Evolutionary conservation across 2,329 filamentous ascomycete genomes (phyloP).

Genomic region (Penicillium verrucosum): DNA sequence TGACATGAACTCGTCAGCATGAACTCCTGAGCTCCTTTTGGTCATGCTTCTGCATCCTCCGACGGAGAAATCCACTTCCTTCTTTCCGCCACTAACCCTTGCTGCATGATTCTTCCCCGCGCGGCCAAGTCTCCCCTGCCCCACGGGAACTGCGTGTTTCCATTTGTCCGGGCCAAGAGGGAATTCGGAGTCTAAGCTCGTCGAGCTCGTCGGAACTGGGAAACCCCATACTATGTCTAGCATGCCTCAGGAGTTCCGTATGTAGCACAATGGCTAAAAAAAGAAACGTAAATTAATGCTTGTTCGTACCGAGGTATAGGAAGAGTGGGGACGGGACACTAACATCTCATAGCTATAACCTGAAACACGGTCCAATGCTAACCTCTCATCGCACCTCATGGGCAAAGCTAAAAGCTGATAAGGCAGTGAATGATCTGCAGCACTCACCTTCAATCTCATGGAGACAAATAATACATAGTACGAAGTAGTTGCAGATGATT

Average conservation of each 20-base stretch:
- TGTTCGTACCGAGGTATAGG: background rate
- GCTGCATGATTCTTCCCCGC: conserved; percentile 3
- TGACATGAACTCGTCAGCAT: background rate
- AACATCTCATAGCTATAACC: background rate
- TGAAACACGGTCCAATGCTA: background rate
- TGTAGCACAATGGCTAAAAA: background rate
- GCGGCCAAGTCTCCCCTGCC: conserved; percentile 8
- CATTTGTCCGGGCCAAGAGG: conserved; percentile 3
- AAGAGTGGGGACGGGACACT: background rate
- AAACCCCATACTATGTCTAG: background rate
- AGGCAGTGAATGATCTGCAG: conserved; percentile 1
- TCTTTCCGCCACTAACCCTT: background rate
- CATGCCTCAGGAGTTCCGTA: background rate
- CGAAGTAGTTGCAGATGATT: conserved; percentile 8
- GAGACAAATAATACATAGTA: background rate
- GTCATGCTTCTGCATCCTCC: background rate
- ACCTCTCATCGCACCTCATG: background rate
- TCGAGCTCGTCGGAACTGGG: background rate
- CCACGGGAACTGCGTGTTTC: background rate
- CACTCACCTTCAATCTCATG: background rate
- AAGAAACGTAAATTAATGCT: background rate
- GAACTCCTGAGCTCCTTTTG: background rate
- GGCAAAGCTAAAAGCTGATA: background rate
- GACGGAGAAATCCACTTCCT: conserved; percentile 14
- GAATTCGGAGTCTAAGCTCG: background rate